phyloP scores from a whole-genome alignment of 176 grass and related monocot genomes.

The Rhipidocladum racemiflorum region DNA sequence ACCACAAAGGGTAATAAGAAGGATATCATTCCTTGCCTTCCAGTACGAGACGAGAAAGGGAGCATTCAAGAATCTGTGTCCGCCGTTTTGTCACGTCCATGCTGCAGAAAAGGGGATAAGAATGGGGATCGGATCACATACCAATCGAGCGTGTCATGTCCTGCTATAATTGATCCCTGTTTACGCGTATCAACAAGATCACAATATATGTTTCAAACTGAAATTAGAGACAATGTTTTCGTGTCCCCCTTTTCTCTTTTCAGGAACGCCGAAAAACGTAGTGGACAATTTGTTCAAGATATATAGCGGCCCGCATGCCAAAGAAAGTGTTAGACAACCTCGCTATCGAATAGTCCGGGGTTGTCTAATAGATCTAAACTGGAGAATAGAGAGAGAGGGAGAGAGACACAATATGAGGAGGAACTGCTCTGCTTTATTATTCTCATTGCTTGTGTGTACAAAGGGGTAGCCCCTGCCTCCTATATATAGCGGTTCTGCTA shows the following conservation, averaged over 20 bases:
- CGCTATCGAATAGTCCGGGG: too few species aligned
- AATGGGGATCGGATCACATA: not conserved
- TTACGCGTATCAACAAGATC: not conserved
- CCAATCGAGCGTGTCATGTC: not conserved
- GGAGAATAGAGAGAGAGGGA: too few species aligned
- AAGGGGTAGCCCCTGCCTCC: too few species aligned
- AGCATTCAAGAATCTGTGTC: constrained; percentile 3
- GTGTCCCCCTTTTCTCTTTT: not conserved
- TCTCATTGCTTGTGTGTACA: too few species aligned
- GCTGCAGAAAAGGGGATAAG: not conserved
- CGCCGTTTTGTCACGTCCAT: not conserved
- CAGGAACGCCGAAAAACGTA: too few species aligned
- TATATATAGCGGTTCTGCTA: too few species aligned
- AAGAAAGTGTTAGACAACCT: too few species aligned
- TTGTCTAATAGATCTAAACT: too few species aligned
- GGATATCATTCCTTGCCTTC: not conserved
- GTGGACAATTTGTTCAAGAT: too few species aligned
- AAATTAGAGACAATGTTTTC: not conserved
- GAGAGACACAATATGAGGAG: too few species aligned
- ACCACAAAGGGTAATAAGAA: not conserved
- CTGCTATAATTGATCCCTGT: not conserved
- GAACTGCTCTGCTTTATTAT: too few species aligned
- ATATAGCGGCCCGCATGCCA: too few species aligned
- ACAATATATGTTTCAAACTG: not conserved
- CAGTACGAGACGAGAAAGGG: not conserved